These are phyloP conservation scores for Trypanosoma mega DNA, from an alignment of 208 protist genomes.

Conservation along the genomic window DNA sequence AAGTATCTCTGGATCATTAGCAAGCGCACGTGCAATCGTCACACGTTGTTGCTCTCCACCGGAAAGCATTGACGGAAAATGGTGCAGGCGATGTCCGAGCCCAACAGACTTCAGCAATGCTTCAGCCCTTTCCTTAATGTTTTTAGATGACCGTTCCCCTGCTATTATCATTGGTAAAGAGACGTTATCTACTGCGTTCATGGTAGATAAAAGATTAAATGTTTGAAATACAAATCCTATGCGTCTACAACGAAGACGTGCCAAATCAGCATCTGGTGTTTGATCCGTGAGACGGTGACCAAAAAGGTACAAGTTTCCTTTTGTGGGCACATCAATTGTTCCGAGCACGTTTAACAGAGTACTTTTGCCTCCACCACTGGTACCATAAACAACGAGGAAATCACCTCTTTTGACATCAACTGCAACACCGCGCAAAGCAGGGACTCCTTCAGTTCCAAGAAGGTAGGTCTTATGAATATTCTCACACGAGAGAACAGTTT, in stretches of 20 bases:
- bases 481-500: conserved; percentile 81
- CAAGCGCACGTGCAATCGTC: conserved; percentile 94
- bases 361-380: conserved; percentile 95
- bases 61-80: conserved; percentile 93
- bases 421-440: conserved; percentile 92
- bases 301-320: conserved; percentile 93
- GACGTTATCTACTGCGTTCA: conserved; percentile 95
- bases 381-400: conserved; percentile 95
- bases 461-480: conserved; percentile 98
- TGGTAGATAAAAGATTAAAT: conserved; percentile 95
- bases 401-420: conserved; percentile 90
- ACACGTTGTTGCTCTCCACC: conserved; percentile 97
- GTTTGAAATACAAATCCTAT: conserved; percentile 97
- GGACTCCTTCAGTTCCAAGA: conserved; percentile 94
- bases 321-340: conserved; percentile 96
- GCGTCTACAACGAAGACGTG: conserved; percentile 54
- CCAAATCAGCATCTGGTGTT: conserved; percentile 75
- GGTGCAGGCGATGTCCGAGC: conserved; percentile 83
- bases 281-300: conserved; percentile 72
- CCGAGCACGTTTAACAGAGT: conserved; percentile 97
- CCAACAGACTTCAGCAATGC: conserved; percentile 85
- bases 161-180: conserved; percentile 95
- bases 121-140: conserved; percentile 70
- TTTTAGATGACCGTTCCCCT: conserved; percentile 50
- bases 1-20: conserved; percentile 93